Evolutionary conservation across 148 eudicot species (phyloP).

Genomic region (Cornus suecica): DNA sequence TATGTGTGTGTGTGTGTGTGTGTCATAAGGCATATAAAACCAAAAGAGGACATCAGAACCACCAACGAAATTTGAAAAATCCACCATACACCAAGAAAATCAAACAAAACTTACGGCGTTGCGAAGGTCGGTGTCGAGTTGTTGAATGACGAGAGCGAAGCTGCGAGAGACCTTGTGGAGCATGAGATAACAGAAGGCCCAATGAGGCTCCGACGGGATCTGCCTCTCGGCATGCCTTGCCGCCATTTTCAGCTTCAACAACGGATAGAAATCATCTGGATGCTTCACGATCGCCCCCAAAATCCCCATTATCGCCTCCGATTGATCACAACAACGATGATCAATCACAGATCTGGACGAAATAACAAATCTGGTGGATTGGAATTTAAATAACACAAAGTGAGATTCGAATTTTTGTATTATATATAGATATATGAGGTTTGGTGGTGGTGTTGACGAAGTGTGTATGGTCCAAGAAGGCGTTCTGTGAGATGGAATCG

Average conservation of each 20-base stretch:
- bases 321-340: background rate
- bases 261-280: constrained; percentile 85
- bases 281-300: constrained; percentile 66
- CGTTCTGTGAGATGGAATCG: background rate
- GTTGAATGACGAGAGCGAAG: constrained; percentile 87
- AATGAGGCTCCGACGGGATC: constrained; percentile 83
- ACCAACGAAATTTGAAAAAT: no score
- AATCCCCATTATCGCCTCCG: constrained; percentile 46
- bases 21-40: no score
- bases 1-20: background rate
- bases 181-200: constrained; percentile 91
- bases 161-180: constrained; percentile 93
- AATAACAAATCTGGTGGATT: background rate
- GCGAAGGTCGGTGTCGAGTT: constrained; percentile 77
- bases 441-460: background rate
- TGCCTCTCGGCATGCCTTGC: constrained; percentile 71
- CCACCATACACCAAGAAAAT: background rate
- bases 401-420: background rate
- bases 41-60: no score
- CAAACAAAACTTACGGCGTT: constrained; percentile 56
- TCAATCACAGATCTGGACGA: background rate
- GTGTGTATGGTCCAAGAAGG: background rate
- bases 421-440: background rate
- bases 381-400: background rate
- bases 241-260: constrained; percentile 82